Evolutionary conservation across 2,329 filamentous ascomycete species (phyloP).

Genomic region (Cryphonectria nitschkei): DNA sequence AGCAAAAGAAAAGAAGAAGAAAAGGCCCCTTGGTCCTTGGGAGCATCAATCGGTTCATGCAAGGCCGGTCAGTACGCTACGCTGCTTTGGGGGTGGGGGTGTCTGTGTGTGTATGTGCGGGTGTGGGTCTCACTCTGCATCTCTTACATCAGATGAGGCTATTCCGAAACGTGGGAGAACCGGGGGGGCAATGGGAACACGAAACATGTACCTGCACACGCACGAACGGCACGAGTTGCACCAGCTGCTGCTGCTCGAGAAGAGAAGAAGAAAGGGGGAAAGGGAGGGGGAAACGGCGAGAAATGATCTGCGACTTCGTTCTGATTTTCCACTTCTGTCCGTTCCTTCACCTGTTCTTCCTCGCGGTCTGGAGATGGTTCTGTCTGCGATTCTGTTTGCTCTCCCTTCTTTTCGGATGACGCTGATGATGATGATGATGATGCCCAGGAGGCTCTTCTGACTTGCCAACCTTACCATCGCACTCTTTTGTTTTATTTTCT

Average conservation of each 20-base stretch:
- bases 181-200: not conserved
- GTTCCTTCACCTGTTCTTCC: not conserved
- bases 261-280: not conserved
- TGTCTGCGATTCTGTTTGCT: no score
- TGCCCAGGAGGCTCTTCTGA: not conserved
- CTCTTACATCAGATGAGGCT: conserved; percentile 26
- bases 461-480: not conserved
- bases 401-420: not conserved
- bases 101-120: no score
- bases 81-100: not conserved
- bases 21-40: not conserved
- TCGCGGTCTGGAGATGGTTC: not conserved
- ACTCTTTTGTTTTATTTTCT: not conserved
- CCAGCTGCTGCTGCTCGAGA: not conserved
- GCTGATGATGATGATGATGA: not conserved
- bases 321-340: not conserved
- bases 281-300: not conserved
- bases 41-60: not conserved
- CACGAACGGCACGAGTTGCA: not conserved
- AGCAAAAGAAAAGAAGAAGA: not conserved
- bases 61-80: not conserved
- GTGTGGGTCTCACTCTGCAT: conserved; percentile 7
- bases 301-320: not conserved
- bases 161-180: conserved; percentile 24
- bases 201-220: conserved; percentile 15